These are phyloP conservation scores for Schizosaccharomyces octosporus DNA, from an alignment of 805 yeast genomes.

Conservation along the genomic window DNA sequence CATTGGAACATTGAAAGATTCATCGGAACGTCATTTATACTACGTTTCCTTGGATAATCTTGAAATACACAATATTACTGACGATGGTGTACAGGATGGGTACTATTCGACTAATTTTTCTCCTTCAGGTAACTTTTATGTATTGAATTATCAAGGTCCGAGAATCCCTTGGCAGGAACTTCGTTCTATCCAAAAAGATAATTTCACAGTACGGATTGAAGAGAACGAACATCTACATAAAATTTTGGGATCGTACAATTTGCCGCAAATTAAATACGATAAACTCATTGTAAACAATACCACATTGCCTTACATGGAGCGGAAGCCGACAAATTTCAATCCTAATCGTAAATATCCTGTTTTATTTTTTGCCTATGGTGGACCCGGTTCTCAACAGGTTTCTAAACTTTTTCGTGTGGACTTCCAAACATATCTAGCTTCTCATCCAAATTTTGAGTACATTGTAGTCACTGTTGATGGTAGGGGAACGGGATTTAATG, in stretches of 20 bases:
- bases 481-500: slow-evolving; percentile 83
- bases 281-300: slow-evolving; percentile 20
- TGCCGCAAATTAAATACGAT: slow-evolving; percentile 15
- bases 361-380: slow-evolving; percentile 76
- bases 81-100: slow-evolving; percentile 16
- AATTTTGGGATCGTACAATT: too few species aligned
- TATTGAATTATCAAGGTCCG: slow-evolving; percentile 56
- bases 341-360: slow-evolving; percentile 47
- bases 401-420: slow-evolving; percentile 31
- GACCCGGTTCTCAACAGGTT: slow-evolving; percentile 82
- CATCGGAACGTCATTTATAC: slow-evolving; percentile 67
- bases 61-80: not conserved
- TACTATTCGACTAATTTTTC: slow-evolving; percentile 56
- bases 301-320: slow-evolving; percentile 43
- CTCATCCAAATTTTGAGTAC: slow-evolving; percentile 12
- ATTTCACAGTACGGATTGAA: not conserved
- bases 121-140: slow-evolving; percentile 46
- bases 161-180: slow-evolving; percentile 55
- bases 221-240: not conserved
- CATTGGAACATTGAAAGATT: slow-evolving; percentile 47
- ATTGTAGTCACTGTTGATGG: slow-evolving; percentile 91
- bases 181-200: slow-evolving; percentile 22
- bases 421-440: slow-evolving; percentile 54
- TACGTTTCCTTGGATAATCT: slow-evolving; percentile 20
- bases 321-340: slow-evolving; percentile 52